Evolutionary conservation across 2,329 filamentous ascomycete genomes (phyloP).

Genomic region (Colletotrichum gloeosporioides): DNA sequence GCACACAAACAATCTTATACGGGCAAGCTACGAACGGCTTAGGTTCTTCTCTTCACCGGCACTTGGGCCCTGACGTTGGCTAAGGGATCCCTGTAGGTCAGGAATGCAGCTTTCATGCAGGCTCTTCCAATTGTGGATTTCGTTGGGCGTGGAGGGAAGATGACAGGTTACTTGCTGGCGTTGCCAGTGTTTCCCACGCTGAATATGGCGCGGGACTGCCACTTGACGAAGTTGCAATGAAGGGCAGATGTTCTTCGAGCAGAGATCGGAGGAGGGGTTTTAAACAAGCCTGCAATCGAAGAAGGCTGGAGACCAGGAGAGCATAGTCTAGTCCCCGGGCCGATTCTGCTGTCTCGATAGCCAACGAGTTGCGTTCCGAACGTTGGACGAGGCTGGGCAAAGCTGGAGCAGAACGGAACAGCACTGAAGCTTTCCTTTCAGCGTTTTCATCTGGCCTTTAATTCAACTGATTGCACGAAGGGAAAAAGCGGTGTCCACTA

Average conservation of each 20-base stretch:
- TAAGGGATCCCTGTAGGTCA: conserved; percentile 12
- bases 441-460: background rate
- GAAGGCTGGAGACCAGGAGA: background rate
- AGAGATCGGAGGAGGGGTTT: background rate
- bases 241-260: background rate
- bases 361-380: background rate
- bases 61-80: conserved; percentile 16
- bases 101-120: conserved; percentile 19
- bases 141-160: background rate
- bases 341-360: background rate
- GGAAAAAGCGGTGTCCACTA: conserved; percentile 13
- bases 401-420: background rate
- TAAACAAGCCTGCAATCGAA: background rate
- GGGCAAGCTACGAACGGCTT: conserved; percentile 3
- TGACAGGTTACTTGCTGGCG: conserved; percentile 5
- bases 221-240: conserved; percentile 7
- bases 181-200: background rate
- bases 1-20: conserved; percentile 15
- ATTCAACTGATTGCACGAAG: background rate
- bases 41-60: conserved; percentile 17
- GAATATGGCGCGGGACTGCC: conserved; percentile 2
- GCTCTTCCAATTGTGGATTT: conserved; percentile 13
- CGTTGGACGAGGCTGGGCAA: background rate
- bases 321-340: background rate
- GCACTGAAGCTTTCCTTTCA: background rate